Evolutionary conservation across 495 filamentous ascomycete genomes (phyloP), one percentile per base, ranked within the genome.

Genomic region (Lophium mytilinum): DNA sequence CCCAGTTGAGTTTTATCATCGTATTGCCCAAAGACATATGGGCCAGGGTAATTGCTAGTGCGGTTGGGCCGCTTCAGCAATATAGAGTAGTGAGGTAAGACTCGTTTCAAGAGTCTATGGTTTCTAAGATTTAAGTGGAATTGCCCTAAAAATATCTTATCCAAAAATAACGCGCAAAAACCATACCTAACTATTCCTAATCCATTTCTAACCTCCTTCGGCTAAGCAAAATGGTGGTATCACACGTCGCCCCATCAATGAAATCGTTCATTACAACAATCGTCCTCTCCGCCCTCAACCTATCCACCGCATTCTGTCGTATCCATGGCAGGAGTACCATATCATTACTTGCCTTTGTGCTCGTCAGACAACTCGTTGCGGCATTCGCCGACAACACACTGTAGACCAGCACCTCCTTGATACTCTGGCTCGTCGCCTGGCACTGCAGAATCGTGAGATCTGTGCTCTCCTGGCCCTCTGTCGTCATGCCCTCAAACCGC

Each of bases 251-350:
- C 1, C 76, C 76, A 57, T 78, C 77, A 41, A 80, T 64, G 47
- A 76, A 78, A 55, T 78, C 76, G 62, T 80, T 78, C 75, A 78
- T 77, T 18, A 75, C 60, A 9, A 77, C 74, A 12, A 80, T 68
- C 8, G 72, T 61, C 45, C 67, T 43, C 15, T 73, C 70, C 9
- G 57, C 66, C n/a, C 63, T 64, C 55, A 75, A 69, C 30, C 55
- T 64, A 11, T 61, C 43, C 40, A 72, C 47, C 15, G 68, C 72
- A 58, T 78, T 76, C 37, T 67, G 66, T 40, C 65, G 41, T 37
- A 73, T 71, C 76, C 76, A 79, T 4, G 75, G 73, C 63, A 79
- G 57, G 12, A 72, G 76, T 66, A 73, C 73, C 37, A 60, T 64
- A 55, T 78, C 75, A 53, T 71, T 73, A 14, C 72, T 58, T 18